These are phyloP conservation scores for Sesbania bispinosa DNA, from an alignment of 306 rosid genomes.

Conservation along the genomic window DNA sequence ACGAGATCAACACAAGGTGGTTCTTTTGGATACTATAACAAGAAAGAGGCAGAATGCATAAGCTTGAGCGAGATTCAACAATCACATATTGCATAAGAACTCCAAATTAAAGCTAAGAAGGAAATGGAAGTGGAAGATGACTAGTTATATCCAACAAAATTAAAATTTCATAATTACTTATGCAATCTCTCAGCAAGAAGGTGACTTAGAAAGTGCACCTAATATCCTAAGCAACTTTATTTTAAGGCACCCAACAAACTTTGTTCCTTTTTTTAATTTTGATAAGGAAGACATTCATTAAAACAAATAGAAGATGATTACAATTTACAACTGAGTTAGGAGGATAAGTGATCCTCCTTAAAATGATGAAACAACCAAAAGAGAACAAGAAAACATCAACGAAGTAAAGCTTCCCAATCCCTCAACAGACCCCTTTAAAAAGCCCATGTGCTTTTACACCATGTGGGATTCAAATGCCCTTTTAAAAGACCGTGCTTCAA, in stretches of 20 bases:
- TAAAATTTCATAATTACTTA: neutral
- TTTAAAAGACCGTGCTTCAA: neutral
- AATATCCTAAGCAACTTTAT: neutral
- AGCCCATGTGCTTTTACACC: neutral
- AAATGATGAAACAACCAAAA: neutral
- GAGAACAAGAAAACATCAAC: neutral
- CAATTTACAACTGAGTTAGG: neutral
- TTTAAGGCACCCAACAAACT: neutral
- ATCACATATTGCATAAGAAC: neutral
- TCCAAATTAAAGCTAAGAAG: neutral
- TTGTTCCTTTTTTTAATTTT: neutral
- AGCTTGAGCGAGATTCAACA: constrained; percentile 20
- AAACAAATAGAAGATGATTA: neutral
- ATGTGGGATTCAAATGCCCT: neutral
- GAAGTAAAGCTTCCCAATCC: neutral
- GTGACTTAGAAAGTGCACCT: neutral
- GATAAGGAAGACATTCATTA: neutral
- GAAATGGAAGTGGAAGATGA: constrained; percentile 6
- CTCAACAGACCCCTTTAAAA: neutral
- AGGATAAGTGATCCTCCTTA: neutral
- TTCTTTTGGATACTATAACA: constrained; percentile 65
- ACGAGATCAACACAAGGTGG: constrained; percentile 52
- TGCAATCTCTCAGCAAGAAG: neutral
- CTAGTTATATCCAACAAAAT: neutral
- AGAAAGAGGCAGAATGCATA: constrained; percentile 12